Evolutionary conservation across 1,284 basidiomycete genomes (phyloP), one percentile per base, ranked within the genome.

Genomic region (Heterobasidion annosum): DNA sequence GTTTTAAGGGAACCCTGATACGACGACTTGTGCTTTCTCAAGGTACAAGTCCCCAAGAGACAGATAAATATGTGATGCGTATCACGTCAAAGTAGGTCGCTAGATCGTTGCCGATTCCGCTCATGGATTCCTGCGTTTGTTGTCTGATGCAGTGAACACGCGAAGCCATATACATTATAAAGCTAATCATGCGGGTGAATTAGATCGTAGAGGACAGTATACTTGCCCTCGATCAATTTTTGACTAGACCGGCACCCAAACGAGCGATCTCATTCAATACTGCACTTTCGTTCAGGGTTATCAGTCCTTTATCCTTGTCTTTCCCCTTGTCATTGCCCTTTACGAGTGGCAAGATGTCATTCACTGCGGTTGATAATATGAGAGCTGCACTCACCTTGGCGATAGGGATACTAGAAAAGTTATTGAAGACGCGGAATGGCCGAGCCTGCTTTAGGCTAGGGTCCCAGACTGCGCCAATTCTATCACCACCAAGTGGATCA

Each of bases 391-490:
- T 33, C 37, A 73, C 72, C 65, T 73, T 71, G 48, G 57, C 54
- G 12, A 67, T 62, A 6, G 86, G 91, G 42, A 68, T 70, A 61
- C 80, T 82, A 0, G 86, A 90, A 70, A 88, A 96, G 2, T 87
- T 88, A 15, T 91, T 81, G 52, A 93, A 74, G 4, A 95, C 91
- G 63, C 91, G 85, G 76, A 97, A 93, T 2, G 82, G 76, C 48
- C 81, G 68, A 0, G 75, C 64, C 48, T 71, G 66, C 55, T 74
- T 77, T 35, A 87, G 63, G 32, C 79, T 75, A 0, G 91, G 88
- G 63, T 97, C 92, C 90, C 93, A 98, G 1, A 98, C 81, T 0
- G 81, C 86, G 7, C 91, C 95, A 53, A 96, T 85, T 8, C 76
- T 73, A 51, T 79, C 72, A 0, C 96, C 94, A 13, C 97, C 97